Percentiles rank a stretch among this genome's conserved stretches.
Evolutionary conservation across 179 eudicot genomes (phyloP).

Genomic region (Silene noctiflora): DNA sequence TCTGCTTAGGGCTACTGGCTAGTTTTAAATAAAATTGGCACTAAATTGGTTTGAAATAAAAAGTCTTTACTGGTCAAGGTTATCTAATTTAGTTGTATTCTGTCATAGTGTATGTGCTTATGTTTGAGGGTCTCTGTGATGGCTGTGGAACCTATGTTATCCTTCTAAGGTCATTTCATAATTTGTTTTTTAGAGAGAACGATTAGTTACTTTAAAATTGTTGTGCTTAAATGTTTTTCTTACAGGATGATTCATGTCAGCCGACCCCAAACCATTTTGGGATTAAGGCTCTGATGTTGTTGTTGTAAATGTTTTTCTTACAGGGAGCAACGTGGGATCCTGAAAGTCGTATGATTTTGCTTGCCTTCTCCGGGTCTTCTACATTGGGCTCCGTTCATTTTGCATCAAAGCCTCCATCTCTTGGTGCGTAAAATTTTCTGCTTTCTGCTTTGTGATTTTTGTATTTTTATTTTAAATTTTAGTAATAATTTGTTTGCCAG

Average conservation of each 20-base stretch:
- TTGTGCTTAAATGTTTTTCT: background rate
- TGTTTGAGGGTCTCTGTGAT: constrained; percentile 1
- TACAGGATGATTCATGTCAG: too few relatives aligned
- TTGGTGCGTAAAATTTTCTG: constrained; percentile 44
- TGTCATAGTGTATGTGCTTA: background rate
- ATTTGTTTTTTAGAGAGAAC: background rate
- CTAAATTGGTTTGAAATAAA: too few relatives aligned
- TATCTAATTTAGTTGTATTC: background rate
- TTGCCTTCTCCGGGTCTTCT: constrained; percentile 76
- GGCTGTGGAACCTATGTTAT: background rate
- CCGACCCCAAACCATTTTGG: too few relatives aligned
- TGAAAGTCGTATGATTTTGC: constrained; percentile 82
- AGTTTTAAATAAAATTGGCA: too few relatives aligned
- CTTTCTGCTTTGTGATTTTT: too few relatives aligned
- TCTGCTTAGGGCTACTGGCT: background rate
- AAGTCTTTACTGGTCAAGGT: background rate
- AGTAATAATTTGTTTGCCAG: background rate
- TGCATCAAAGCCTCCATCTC: constrained; percentile 93
- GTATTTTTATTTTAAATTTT: background rate
- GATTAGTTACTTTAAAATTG: background rate
- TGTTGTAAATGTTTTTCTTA: constrained; percentile 7
- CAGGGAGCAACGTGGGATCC: constrained; percentile 99
- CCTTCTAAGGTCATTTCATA: background rate
- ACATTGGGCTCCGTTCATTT: constrained; percentile 89
- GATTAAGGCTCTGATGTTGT: too few relatives aligned